Evolutionary conservation across 2,329 filamentous ascomycete genomes (phyloP).

Genomic region (Calonectria pseudoreteaudii): DNA sequence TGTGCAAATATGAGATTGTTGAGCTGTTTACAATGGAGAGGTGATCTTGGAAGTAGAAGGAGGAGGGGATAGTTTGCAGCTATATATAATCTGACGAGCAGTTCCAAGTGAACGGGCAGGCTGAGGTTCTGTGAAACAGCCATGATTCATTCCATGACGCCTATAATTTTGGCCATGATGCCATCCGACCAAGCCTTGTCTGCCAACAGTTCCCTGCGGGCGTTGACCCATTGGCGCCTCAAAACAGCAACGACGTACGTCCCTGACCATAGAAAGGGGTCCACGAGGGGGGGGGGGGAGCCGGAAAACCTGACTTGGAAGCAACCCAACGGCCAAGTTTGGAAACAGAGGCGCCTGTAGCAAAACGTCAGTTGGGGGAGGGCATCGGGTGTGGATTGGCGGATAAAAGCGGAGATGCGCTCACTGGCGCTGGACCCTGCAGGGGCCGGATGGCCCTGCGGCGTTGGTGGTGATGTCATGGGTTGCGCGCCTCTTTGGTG

Average conservation of each 20-base stretch:
- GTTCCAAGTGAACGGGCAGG: neutral
- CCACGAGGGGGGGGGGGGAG: neutral
- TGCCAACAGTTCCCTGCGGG: neutral
- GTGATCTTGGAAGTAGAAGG: neutral
- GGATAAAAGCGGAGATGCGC: constrained; percentile 7
- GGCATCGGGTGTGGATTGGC: constrained; percentile 31
- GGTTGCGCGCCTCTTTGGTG: neutral
- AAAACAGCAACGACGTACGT: neutral
- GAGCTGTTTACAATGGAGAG: neutral
- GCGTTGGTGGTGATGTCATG: constrained; percentile 5
- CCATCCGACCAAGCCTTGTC: neutral
- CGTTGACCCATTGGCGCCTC: neutral
- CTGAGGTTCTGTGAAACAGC: neutral
- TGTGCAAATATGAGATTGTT: neutral
- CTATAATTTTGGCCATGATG: constrained; percentile 17
- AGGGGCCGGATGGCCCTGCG: constrained; percentile 29
- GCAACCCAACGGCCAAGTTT: neutral
- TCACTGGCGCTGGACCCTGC: constrained; percentile 17
- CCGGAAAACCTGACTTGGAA: constrained; percentile 20
- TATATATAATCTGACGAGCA: constrained; percentile 17
- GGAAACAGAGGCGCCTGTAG: neutral
- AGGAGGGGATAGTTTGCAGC: neutral
- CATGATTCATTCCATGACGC: constrained; percentile 9
- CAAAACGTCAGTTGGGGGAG: constrained; percentile 34
- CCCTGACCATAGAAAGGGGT: neutral